Conservation (phyloP, 2,329 filamentous ascomycete genomes). For the Herpotrichia juniperi region DNA sequence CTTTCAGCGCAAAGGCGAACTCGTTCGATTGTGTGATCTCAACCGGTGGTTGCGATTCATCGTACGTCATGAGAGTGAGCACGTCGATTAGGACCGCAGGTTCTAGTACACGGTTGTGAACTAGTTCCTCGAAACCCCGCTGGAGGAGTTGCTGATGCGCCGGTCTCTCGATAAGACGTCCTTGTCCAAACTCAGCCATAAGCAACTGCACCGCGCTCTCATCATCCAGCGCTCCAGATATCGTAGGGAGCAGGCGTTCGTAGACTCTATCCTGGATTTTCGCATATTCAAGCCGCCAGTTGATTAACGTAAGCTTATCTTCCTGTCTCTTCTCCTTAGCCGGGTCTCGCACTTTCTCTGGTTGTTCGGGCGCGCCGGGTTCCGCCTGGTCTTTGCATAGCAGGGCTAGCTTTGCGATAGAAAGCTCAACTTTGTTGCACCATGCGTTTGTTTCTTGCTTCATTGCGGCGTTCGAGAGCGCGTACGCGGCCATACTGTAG, state of each 20-base stretch:
- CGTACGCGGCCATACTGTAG: conserved; percentile 73
- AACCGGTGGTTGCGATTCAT: conserved; percentile 44
- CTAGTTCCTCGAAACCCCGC: conserved; percentile 70
- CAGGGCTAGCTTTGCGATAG: conserved; percentile 78
- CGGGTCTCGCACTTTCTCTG: conserved; percentile 31
- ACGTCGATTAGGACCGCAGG: conserved; percentile 70
- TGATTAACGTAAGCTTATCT: conserved; percentile 21
- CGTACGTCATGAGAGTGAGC: conserved; percentile 77
- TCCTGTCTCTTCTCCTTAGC: conserved; percentile 48
- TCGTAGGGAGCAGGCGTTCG: conserved; percentile 69
- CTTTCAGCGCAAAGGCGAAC: conserved; percentile 76
- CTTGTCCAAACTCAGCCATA: conserved; percentile 68
- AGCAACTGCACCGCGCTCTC: conserved; percentile 78
- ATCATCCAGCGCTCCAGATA: conserved; percentile 77
- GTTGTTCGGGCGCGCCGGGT: conserved; percentile 43
- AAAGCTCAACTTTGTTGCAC: conserved; percentile 93
- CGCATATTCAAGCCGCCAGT: conserved; percentile 71
- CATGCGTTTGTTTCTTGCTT: conserved; percentile 79
- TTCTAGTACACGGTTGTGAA: conserved; percentile 72
- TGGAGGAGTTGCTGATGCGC: conserved; percentile 75
- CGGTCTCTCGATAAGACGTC: conserved; percentile 62
- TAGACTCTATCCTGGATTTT: conserved; percentile 82
- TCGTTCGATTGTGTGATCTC: conserved; percentile 60
- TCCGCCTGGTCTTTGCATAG: conserved; percentile 61
- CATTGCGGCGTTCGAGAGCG: conserved; percentile 72